Percentiles rank a stretch among this genome's conserved stretches.
phyloP scores from a whole-genome alignment of 768 basidiomycete genomes.

The Pleurotus djamor region DNA sequence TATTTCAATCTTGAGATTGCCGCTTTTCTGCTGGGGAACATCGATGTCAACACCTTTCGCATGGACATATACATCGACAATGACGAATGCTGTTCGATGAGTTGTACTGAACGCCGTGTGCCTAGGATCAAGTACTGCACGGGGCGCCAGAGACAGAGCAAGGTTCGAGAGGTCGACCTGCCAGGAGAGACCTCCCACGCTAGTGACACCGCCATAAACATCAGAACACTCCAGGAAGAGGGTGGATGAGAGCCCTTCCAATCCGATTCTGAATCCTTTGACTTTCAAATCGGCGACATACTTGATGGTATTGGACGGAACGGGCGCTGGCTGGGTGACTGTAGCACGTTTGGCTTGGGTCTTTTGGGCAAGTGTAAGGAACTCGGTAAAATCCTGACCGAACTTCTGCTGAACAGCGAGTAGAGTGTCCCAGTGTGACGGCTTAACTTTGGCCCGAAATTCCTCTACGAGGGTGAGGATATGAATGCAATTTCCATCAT shows the following conservation, averaged over 20 bases:
- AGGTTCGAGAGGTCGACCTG: constrained; percentile 71
- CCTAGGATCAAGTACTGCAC: constrained; percentile 29
- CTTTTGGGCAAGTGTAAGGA: constrained; percentile 64
- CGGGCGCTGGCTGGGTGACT: constrained; percentile 15
- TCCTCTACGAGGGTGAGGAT: constrained; percentile 63
- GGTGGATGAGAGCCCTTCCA: constrained; percentile 72
- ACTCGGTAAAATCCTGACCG: constrained; percentile 84
- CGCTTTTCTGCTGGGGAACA: constrained; percentile 11
- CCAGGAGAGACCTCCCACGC: constrained; percentile 52
- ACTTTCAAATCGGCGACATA: constrained; percentile 62
- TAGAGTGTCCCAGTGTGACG: constrained; percentile 81
- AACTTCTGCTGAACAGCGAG: constrained; percentile 87
- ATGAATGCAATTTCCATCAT: constrained; percentile 47
- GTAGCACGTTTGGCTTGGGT: constrained; percentile 35
- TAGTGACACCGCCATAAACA: constrained; percentile 61
- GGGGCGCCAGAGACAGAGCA: constrained; percentile 80
- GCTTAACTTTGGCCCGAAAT: constrained; percentile 73
- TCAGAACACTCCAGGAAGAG: constrained; percentile 76
- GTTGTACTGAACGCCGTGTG: constrained; percentile 50
- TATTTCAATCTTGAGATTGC: constrained; percentile 51
- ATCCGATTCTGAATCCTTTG: constrained; percentile 76
- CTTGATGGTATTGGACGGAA: constrained; percentile 19
- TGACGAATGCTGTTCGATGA: constrained; percentile 79
- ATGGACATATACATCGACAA: constrained; percentile 64
- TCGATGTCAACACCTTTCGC: constrained; percentile 24